phyloP scores from a whole-genome alignment of 148 eudicot genomes.

The Selenicereus undatus region DNA sequence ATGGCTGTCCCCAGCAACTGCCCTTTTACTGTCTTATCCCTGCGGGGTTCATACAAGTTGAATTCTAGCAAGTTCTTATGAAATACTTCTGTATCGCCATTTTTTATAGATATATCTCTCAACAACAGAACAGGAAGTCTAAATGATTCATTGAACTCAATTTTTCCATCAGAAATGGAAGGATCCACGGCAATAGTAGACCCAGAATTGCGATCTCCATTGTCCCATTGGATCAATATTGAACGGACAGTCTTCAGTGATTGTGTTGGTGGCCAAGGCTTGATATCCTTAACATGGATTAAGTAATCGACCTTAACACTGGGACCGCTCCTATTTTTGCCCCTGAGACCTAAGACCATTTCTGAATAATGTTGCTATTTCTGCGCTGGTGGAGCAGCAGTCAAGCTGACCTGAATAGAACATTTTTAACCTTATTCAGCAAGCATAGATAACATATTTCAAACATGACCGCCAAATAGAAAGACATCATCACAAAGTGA shows the following conservation, averaged over 20 bases:
- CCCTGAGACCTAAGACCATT: slow-evolving; percentile 68
- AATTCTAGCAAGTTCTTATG: slow-evolving; percentile 76
- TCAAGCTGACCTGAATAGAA: slow-evolving; percentile 8
- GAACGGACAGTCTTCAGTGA: slow-evolving; percentile 66
- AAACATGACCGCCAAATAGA: not conserved
- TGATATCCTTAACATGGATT: slow-evolving; percentile 69
- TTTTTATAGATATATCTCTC: slow-evolving; percentile 53
- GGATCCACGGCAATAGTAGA: slow-evolving; percentile 64
- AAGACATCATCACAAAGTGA: not conserved
- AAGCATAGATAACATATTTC: not conserved
- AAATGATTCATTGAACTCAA: slow-evolving; percentile 78
- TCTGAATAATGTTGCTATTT: not conserved
- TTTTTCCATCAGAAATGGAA: slow-evolving; percentile 61
- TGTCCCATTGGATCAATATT: slow-evolving; percentile 79
- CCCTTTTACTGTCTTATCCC: slow-evolving; percentile 74
- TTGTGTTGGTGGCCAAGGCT: slow-evolving; percentile 98
- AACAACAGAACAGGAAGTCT: slow-evolving; percentile 46
- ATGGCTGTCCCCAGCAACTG: slow-evolving; percentile 74
- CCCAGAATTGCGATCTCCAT: slow-evolving; percentile 64
- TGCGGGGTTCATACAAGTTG: slow-evolving; percentile 78
- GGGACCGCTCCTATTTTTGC: slow-evolving; percentile 60
- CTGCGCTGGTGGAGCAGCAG: not conserved
- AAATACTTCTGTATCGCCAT: slow-evolving; percentile 50
- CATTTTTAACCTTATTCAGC: not conserved
- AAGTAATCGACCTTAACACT: slow-evolving; percentile 61